Percentiles rank a stretch among this genome's conserved stretches.
Evolutionary conservation across 495 filamentous ascomycete genomes (phyloP).

Genomic region (Neurospora discreta): DNA sequence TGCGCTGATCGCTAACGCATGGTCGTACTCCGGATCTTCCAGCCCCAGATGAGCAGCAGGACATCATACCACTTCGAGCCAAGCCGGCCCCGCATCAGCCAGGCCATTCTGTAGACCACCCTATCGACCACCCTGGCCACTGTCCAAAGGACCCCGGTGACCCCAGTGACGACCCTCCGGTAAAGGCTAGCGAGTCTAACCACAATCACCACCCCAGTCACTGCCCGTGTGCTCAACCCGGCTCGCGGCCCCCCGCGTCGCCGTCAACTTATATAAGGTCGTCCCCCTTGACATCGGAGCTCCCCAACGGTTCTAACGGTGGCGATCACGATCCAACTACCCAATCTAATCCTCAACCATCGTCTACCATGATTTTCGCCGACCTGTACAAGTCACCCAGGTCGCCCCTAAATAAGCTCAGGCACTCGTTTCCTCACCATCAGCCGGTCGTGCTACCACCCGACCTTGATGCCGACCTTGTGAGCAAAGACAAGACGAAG

Average conservation of each 20-base stretch:
- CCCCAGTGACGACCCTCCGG: background rate
- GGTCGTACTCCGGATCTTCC: background rate
- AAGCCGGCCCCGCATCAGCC: background rate
- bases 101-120: background rate
- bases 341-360: background rate
- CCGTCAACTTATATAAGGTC: slow-evolving; percentile 16
- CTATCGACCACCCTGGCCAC: background rate
- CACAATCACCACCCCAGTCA: background rate
- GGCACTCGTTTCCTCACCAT: slow-evolving; percentile 22
- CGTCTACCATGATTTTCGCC: slow-evolving; percentile 26
- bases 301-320: slow-evolving; percentile 6
- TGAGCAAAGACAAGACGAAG: slow-evolving; percentile 42
- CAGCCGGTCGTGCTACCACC: slow-evolving; percentile 3
- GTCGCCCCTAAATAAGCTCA: slow-evolving; percentile 30
- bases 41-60: background rate
- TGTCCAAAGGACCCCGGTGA: background rate
- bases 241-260: slow-evolving; percentile 4
- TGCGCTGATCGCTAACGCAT: background rate
- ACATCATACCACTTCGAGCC: background rate
- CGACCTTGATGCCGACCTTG: slow-evolving; percentile 41
- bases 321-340: slow-evolving; percentile 8
- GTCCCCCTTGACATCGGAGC: slow-evolving; percentile 4
- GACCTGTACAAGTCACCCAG: slow-evolving; percentile 27
- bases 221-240: slow-evolving; percentile 18
- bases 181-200: background rate